Evolutionary conservation across 2,329 filamentous ascomycete genomes (phyloP), one percentile per base, ranked within the genome.

Genomic region (Hypomyces perniciosus): DNA sequence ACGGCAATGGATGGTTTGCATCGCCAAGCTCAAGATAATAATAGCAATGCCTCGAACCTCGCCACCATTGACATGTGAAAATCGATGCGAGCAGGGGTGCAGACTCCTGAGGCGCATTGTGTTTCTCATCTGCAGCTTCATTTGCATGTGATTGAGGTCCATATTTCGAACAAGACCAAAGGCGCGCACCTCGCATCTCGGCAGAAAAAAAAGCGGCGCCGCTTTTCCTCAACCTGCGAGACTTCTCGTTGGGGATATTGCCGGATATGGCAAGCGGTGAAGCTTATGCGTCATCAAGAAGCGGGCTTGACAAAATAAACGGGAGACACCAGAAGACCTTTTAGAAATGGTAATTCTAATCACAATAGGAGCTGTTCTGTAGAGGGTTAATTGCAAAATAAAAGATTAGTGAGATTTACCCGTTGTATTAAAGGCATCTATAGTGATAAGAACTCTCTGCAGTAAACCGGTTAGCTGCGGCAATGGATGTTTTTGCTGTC

Each of bases 251-350:
- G 55, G 51, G 58, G 46, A 35, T 47, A 45, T 10, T 42, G 33
- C 57, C 52, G 9, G 29, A 45, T 28, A 35, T 3, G 52, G 58
- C 40, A 61, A 46, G 59, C 59, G 59, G 59, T 61, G 52, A 59
- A 30, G 29, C 30, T 28, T 34, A 45, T 55, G 50, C 39, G 50
- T 52, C 51, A 53, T 53, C 38, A 42, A 31, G 12, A 45, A 13
- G 39, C 9, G 6, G 42, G 49, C 12, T 20, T n/a, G 35, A 20
- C n/a, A 3, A 20, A 38, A 12, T 38, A 20, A 12, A 38, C n/a
- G 35, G 35, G 35, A 38, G 35, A 20, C 35, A 38, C 35, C 8
- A 12, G 35, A 38, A 20, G 20, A 20, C 3, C 20, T 20, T 20
- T 20, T 20, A 3, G 20, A 20, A 20, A 20, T 20, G 20, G 20